Evolutionary conservation across 257 asterid genomes (phyloP), one percentile per base, ranked within the genome.

Genomic region (Ilex asprella): DNA sequence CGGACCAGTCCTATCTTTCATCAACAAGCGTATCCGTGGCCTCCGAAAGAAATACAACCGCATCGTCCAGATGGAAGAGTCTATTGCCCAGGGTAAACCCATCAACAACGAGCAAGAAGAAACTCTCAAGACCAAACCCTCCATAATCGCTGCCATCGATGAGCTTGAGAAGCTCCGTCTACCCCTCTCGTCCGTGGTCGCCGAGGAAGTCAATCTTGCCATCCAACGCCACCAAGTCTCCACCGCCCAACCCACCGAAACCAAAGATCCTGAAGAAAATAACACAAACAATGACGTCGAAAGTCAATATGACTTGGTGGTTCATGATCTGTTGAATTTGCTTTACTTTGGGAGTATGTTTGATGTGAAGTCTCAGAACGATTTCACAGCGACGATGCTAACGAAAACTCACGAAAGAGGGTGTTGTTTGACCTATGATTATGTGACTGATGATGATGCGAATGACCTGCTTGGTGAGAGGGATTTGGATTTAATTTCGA

Each of bases 371-470:
- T 75, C 80, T 29, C 82, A 75, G 66, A 61, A 55, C n/a, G 76
- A 77, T 67, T 77, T 62, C 27, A 70, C 73, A 3, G 73, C 78
- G 1, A 66, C 73, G 30, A 67, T 84, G 94, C 64, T 84, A 63
- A 78, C 82, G 9, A 88, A 86, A 83, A 75, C 83, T n/a, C 96
- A 82, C 56, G 96, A 91, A 81, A 84, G 96, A 79, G 84, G 80
- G 1, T 86, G 88, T 68, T 88, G 98, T 77, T 75, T 91, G 67
- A 78, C 95, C 0, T 91, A 91, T 43, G 98, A 91, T 72, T 82
- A 79, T 60, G 95, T 91, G 32, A 87, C 97, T 6, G 96, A 88
- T 61, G 98, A 84, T 55, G 96, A 81, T 30, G 41, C 41, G 39
- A 5, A 77, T 77, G 95, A 82, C 56, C 81, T 82, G 58, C 70